Conservation (phyloP, 495 filamentous ascomycete species). For the Penicillium herquei region DNA sequence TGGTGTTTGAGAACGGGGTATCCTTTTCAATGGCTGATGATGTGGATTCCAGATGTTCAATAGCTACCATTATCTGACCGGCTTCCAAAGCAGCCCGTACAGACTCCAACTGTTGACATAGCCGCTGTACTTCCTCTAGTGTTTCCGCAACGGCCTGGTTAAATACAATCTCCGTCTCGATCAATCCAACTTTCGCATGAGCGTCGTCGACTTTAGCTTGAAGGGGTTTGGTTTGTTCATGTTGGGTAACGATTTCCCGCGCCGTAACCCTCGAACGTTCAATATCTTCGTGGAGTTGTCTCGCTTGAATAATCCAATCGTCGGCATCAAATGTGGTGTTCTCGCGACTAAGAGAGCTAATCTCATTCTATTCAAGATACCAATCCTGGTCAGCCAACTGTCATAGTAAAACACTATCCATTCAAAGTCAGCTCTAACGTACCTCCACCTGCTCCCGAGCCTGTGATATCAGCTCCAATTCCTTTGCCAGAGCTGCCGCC, state of each 20-base stretch:
- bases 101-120: slow-evolving; percentile 42
- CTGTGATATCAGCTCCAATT: slow-evolving; percentile 61
- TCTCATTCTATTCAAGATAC: slow-evolving; percentile 53
- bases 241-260: slow-evolving; percentile 68
- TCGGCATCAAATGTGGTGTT: slow-evolving; percentile 70
- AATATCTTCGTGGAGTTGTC: slow-evolving; percentile 80
- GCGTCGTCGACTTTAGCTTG: slow-evolving; percentile 61
- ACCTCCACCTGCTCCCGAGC: slow-evolving; percentile 72
- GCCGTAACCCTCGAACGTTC: slow-evolving; percentile 68
- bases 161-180: slow-evolving; percentile 74
- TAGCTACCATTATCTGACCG: slow-evolving; percentile 49
- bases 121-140: slow-evolving; percentile 56
- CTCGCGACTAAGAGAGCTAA: slow-evolving; percentile 68
- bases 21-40: slow-evolving; percentile 41
- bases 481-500: slow-evolving; percentile 54
- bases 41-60: slow-evolving; percentile 57
- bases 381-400: background rate
- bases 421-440: slow-evolving; percentile 12
- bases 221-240: slow-evolving; percentile 62
- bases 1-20: slow-evolving; percentile 36
- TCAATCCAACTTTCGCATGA: slow-evolving; percentile 65
- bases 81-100: slow-evolving; percentile 47
- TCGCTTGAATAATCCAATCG: slow-evolving; percentile 79
- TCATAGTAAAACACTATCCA: background rate
- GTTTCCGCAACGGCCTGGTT: slow-evolving; percentile 64